phyloP scores from a whole-genome alignment of 2,329 filamentous ascomycete species.

The Nannizzia gypsea region DNA sequence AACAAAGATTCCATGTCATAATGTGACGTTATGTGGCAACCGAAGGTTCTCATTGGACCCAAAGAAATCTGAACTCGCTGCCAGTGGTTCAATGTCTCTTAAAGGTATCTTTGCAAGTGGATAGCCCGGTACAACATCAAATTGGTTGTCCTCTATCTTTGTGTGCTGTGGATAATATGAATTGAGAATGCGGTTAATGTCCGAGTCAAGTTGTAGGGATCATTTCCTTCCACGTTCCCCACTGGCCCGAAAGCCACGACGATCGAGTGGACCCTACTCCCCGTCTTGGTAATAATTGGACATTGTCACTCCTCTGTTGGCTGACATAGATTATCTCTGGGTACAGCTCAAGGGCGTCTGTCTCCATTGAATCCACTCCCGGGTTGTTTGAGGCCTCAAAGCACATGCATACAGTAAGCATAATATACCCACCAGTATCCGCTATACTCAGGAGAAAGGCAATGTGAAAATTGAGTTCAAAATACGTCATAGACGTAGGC shows the following conservation, averaged over 20 bases:
- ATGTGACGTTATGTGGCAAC: constrained; percentile 4
- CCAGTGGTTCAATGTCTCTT: background rate
- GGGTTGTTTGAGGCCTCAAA: background rate
- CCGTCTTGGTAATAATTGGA: constrained; percentile 4
- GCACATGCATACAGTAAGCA: background rate
- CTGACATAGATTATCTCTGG: background rate
- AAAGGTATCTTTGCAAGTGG: background rate
- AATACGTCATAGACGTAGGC: background rate
- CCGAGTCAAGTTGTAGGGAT: constrained; percentile 1
- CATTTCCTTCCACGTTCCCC: background rate
- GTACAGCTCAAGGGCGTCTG: background rate
- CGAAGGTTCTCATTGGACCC: background rate
- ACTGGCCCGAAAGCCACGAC: constrained; percentile 2
- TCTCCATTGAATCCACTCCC: background rate
- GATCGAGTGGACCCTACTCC: background rate
- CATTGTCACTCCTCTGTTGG: background rate
- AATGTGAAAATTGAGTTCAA: background rate
- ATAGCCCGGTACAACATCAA: background rate
- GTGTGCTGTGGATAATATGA: background rate
- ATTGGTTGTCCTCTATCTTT: background rate
- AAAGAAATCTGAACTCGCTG: background rate
- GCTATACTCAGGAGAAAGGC: background rate
- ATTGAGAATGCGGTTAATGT: background rate
- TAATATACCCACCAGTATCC: constrained; percentile 1
- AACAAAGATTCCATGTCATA: background rate